Evolutionary conservation across 768 basidiomycete genomes (phyloP).

Genomic region (Neoboletus subvelutipes): DNA sequence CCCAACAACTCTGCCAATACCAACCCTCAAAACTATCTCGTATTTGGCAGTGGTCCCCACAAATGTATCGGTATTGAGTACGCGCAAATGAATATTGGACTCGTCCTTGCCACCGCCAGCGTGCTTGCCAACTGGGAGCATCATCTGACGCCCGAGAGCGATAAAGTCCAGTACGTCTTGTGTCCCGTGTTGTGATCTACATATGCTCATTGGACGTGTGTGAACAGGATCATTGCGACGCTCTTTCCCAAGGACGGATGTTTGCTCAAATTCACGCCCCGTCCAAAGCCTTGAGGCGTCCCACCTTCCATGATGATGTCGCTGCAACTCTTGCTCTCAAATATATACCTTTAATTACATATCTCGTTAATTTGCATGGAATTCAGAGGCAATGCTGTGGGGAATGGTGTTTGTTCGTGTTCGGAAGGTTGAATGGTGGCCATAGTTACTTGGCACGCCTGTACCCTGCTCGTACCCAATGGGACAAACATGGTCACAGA

Average conservation of each 20-base stretch:
- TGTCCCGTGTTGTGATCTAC: not conserved
- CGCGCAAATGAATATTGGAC: conserved; percentile 85
- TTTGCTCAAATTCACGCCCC: conserved; percentile 72
- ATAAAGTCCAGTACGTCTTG: conserved; percentile 74
- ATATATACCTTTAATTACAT: conserved; percentile 15
- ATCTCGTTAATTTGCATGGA: conserved; percentile 16
- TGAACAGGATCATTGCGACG: conserved; percentile 83
- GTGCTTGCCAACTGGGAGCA: conserved; percentile 86
- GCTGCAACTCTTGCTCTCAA: not conserved
- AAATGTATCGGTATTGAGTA: conserved; percentile 92
- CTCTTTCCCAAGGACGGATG: conserved; percentile 96
- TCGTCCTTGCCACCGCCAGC: conserved; percentile 81
- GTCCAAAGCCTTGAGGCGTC: conserved; percentile 32
- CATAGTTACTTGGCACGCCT: not conserved
- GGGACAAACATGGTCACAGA: too few relatives aligned
- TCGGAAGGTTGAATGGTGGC: too few relatives aligned
- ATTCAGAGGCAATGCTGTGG: not conserved
- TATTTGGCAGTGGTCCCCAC: conserved; percentile 93
- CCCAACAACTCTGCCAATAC: conserved; percentile 70
- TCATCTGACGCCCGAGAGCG: conserved; percentile 71
- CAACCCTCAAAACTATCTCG: conserved; percentile 93
- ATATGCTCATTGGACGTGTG: not conserved
- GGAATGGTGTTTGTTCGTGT: not conserved
- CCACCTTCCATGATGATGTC: not conserved
- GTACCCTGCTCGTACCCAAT: not conserved